Evolutionary conservation across 2,329 filamentous ascomycete genomes (phyloP).

Genomic region (Chaetomium olivaceum): DNA sequence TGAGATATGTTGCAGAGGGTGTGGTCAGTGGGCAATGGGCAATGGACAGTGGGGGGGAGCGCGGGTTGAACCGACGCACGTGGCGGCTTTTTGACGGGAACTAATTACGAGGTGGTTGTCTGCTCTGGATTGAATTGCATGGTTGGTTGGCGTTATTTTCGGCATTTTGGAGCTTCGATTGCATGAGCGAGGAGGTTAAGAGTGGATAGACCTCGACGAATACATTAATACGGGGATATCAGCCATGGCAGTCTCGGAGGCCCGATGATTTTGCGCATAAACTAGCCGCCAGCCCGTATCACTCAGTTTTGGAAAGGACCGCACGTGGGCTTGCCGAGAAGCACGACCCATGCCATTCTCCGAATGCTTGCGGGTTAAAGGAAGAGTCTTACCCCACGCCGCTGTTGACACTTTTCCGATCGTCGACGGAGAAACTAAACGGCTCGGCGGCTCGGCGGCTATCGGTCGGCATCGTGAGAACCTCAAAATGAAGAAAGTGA

Average conservation of each 20-base stretch:
- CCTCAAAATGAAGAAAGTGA: neutral
- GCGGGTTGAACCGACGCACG: slow-evolving; percentile 5
- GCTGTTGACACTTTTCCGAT: neutral
- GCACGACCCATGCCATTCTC: neutral
- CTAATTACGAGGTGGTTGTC: neutral
- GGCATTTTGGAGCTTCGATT: neutral
- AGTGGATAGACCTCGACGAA: neutral
- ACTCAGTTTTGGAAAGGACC: neutral
- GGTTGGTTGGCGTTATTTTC: slow-evolving; percentile 15
- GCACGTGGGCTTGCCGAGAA: neutral
- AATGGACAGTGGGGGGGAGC: neutral
- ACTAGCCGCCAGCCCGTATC: neutral
- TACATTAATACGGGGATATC: neutral
- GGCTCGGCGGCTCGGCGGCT: slow-evolving; percentile 13
- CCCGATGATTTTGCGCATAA: neutral
- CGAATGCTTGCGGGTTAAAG: neutral
- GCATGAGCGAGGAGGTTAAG: neutral
- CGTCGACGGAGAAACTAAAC: neutral
- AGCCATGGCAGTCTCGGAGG: neutral
- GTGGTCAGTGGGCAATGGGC: no score
- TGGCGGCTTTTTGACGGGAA: neutral
- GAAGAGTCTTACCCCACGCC: neutral
- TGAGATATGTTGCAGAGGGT: slow-evolving; percentile 10
- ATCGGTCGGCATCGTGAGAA: slow-evolving; percentile 10
- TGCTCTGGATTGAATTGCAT: slow-evolving; percentile 11